Evolutionary conservation across 305 asterid species (phyloP).

Genomic region (Lippia alba): DNA sequence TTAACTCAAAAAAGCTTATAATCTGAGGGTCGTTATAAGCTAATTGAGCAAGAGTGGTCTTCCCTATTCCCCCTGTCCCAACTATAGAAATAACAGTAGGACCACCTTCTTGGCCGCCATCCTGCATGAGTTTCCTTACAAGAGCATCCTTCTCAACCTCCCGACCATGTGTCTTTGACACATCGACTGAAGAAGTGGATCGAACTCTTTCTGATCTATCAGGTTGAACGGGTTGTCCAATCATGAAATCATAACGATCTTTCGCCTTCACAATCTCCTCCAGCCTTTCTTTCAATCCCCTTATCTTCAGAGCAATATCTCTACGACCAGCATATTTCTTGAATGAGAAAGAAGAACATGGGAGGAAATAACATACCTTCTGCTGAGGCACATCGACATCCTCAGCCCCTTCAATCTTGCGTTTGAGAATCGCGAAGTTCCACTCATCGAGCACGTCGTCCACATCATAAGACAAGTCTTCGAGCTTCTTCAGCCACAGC

Average conservation of each 20-base stretch:
- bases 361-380: no score
- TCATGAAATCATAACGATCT: not conserved
- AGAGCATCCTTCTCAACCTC: conserved; percentile 26
- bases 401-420: no score
- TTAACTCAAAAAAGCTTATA: not conserved
- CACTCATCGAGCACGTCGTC: no score
- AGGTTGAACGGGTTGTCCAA: not conserved
- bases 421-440: no score
- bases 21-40: conserved; percentile 8
- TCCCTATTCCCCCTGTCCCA: conserved; percentile 41
- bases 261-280: conserved; percentile 27
- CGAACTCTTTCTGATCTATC: not conserved
- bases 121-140: conserved; percentile 24
- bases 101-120: not conserved
- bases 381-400: no score
- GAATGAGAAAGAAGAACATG: conserved; percentile 20
- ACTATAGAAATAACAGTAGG: conserved; percentile 26
- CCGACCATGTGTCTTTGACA: conserved; percentile 32
- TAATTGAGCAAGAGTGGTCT: conserved; percentile 38
- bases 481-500: no score
- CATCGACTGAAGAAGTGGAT: conserved; percentile 23
- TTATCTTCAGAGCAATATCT: conserved; percentile 24
- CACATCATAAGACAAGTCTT: no score
- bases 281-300: conserved; percentile 24
- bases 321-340: not conserved